Evolutionary conservation across 768 basidiomycete species (phyloP).

Genomic region (Mycena chlorophos): DNA sequence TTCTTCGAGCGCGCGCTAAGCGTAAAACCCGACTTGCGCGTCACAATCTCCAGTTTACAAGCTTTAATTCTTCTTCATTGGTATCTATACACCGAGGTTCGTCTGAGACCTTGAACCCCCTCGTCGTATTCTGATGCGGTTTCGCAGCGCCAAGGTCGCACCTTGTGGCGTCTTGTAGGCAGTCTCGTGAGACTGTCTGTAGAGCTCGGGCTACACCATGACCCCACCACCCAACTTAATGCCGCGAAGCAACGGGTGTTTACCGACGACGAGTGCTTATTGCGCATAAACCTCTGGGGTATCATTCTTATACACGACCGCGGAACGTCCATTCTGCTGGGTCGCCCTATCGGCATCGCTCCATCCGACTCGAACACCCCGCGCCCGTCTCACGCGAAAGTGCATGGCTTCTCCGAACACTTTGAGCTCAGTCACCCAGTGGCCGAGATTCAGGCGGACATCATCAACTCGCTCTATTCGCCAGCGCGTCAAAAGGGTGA

Average conservation of each 20-base stretch:
- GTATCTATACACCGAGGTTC: slow-evolving; percentile 87
- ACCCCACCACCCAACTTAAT: slow-evolving; percentile 65
- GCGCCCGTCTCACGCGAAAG: slow-evolving; percentile 54
- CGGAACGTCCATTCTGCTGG: slow-evolving; percentile 84
- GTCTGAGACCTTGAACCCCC: slow-evolving; percentile 21
- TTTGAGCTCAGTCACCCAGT: slow-evolving; percentile 75
- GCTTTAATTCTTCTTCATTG: slow-evolving; percentile 83
- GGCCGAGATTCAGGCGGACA: slow-evolving; percentile 84
- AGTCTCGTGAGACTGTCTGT: slow-evolving; percentile 79
- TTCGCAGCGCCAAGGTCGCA: slow-evolving; percentile 79
- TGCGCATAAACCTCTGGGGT: slow-evolving; percentile 82
- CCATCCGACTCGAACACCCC: slow-evolving; percentile 85
- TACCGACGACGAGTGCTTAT: slow-evolving; percentile 72
- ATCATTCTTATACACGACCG: slow-evolving; percentile 86
- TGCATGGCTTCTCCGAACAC: slow-evolving; percentile 70
- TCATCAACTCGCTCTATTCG: slow-evolving; percentile 82
- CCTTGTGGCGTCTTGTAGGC: slow-evolving; percentile 85
- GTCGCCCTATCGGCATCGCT: slow-evolving; percentile 79
- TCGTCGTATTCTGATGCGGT: slow-evolving; percentile 9
- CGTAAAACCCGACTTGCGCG: slow-evolving; percentile 79
- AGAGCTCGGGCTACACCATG: slow-evolving; percentile 85
- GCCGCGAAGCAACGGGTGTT: slow-evolving; percentile 48
- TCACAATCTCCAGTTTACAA: slow-evolving; percentile 80
- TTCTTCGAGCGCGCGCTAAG: slow-evolving; percentile 79
- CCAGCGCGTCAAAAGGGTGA: slow-evolving; percentile 72